Conservation (phyloP, 2,329 filamentous ascomycete species). For the Colletotrichum costaricense region DNA sequence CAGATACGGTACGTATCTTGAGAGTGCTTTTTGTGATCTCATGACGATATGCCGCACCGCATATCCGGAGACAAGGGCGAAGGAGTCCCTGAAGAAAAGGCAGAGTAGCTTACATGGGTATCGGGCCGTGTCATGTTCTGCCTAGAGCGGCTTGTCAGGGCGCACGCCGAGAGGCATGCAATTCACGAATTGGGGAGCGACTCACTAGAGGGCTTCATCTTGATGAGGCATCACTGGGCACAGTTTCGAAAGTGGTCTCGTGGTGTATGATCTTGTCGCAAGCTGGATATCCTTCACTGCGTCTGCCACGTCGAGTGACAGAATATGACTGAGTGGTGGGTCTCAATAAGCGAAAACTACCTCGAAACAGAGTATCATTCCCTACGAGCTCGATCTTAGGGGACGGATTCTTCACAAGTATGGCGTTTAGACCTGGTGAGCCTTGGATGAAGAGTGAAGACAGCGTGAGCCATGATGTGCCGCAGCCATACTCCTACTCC, state of each 20-base stretch:
- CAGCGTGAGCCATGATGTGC: neutral
- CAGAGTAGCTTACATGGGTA: neutral
- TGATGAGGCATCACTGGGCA: neutral
- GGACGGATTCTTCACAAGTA: neutral
- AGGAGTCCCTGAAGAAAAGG: neutral
- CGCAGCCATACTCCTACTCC: neutral
- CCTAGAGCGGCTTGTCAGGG: conserved; percentile 10
- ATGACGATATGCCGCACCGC: conserved; percentile 14
- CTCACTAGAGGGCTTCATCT: neutral
- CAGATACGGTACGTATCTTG: neutral
- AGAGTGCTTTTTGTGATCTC: conserved; percentile 1
- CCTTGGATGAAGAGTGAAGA: neutral
- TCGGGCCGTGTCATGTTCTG: neutral
- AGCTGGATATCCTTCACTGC: neutral
- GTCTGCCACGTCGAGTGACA: conserved; percentile 8
- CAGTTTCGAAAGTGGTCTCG: conserved; percentile 4
- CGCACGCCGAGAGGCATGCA: neutral
- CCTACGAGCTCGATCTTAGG: neutral
- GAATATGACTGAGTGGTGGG: neutral
- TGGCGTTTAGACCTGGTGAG: neutral
- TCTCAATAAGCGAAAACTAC: neutral
- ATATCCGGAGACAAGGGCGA: conserved; percentile 2
- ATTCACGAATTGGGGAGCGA: neutral
- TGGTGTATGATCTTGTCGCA: conserved; percentile 15
- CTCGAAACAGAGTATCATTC: neutral